A percentile compares a stretch with the other conserved stretches of the same genome.
Conservation (phyloP, 129 eudicot genomes). For the Flaveria bidentis region DNA sequence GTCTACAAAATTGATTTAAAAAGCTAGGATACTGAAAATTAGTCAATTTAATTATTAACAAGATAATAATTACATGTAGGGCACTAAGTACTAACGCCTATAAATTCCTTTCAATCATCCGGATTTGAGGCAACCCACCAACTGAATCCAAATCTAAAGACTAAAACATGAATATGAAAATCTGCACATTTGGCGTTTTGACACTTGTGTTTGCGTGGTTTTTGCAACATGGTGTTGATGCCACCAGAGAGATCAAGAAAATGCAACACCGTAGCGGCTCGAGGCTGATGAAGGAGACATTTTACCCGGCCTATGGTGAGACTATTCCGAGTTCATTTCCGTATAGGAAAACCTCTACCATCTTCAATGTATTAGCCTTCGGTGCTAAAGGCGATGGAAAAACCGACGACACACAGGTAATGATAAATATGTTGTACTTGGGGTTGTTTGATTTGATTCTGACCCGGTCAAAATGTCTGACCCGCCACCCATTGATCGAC, state of each 20-base stretch:
- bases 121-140: constrained; percentile 25
- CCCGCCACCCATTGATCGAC: too few species aligned
- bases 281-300: constrained; percentile 25
- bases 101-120: constrained; percentile 32
- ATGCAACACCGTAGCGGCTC: constrained; percentile 16
- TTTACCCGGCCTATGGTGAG: constrained; percentile 33
- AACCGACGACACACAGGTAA: constrained; percentile 59
- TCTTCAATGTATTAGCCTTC: constrained; percentile 50
- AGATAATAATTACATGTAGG: constrained; percentile 18
- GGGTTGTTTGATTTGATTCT: too few species aligned
- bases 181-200: constrained; percentile 19
- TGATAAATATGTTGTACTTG: not conserved
- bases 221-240: constrained; percentile 21
- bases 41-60: constrained; percentile 13
- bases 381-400: constrained; percentile 74
- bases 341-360: constrained; percentile 22
- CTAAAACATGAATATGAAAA: constrained; percentile 30
- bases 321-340: constrained; percentile 19
- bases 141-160: not conserved
- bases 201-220: constrained; percentile 33
- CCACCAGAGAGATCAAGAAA: constrained; percentile 28
- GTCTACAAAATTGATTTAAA: not conserved
- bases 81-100: constrained; percentile 28
- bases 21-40: not conserved
- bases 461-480: too few species aligned